Percentiles rank a stretch among this genome's conserved stretches.
These are phyloP conservation scores for Mucor racemosus DNA, from an alignment of 371 early-diverging fungal species.

Conservation along the genomic window DNA sequence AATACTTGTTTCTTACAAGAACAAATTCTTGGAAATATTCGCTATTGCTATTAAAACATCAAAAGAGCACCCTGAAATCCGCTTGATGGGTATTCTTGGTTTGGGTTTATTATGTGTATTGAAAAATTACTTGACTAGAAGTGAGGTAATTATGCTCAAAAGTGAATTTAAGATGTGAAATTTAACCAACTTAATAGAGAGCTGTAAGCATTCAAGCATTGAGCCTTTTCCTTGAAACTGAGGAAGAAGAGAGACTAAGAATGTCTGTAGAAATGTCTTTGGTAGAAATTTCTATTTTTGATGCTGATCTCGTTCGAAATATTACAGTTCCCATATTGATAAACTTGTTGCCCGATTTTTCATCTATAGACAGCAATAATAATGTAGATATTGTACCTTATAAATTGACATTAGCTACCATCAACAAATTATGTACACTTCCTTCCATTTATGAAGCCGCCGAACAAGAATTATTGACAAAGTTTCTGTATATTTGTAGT, in stretches of 20 bases:
- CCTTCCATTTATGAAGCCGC: slow-evolving; percentile 30
- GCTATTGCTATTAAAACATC: slow-evolving; percentile 52
- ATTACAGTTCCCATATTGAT: slow-evolving; percentile 39
- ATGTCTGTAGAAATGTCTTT: slow-evolving; percentile 32
- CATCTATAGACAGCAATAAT: slow-evolving; percentile 5
- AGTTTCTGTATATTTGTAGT: slow-evolving; percentile 35
- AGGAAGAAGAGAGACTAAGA: slow-evolving; percentile 24
- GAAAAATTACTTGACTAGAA: slow-evolving; percentile 8
- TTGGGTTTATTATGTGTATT: slow-evolving; percentile 35
- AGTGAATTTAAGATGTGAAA: too few species aligned
- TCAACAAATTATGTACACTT: slow-evolving; percentile 28
- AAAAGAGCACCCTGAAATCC: slow-evolving; percentile 72
- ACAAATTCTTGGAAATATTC: slow-evolving; percentile 66
- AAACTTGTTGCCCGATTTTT: slow-evolving; percentile 26
- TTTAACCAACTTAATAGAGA: background rate
- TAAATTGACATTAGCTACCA: slow-evolving; percentile 25
- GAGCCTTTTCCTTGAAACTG: slow-evolving; percentile 9
- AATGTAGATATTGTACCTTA: slow-evolving; percentile 15
- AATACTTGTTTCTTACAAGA: slow-evolving; percentile 65
- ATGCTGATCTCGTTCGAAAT: slow-evolving; percentile 26
- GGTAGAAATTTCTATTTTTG: slow-evolving; percentile 24
- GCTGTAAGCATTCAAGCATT: slow-evolving; percentile 9
- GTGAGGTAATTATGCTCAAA: slow-evolving; percentile 1
- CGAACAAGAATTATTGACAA: slow-evolving; percentile 32
- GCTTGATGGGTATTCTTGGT: slow-evolving; percentile 69